Conservation (phyloP, 2,329 filamentous ascomycete genomes). For the Claviceps fusiformis region DNA sequence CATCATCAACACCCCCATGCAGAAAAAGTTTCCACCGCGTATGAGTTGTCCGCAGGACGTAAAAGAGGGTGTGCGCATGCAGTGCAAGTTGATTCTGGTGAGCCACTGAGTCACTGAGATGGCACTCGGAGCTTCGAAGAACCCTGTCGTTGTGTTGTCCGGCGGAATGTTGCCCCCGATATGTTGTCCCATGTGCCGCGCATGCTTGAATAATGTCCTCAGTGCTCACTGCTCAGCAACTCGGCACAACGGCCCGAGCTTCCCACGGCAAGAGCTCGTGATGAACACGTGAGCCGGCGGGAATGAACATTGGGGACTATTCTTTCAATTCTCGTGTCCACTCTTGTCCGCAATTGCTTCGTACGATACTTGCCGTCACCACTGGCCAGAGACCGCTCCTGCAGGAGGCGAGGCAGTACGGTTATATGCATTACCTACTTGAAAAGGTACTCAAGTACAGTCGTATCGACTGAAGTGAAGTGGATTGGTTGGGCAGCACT, state of each 20-base stretch:
- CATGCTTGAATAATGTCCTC: not conserved
- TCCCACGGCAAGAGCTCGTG: not conserved
- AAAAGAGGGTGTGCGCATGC: constrained; percentile 1
- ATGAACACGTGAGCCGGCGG: too few relatives aligned
- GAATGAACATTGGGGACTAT: not conserved
- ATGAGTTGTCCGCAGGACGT: not conserved
- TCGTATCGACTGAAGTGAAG: too few relatives aligned
- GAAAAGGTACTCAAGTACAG: too few relatives aligned
- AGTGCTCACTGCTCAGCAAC: not conserved
- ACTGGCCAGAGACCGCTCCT: not conserved
- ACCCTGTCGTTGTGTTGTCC: constrained; percentile 1
- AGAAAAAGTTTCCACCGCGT: not conserved
- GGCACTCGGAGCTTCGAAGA: constrained; percentile 1
- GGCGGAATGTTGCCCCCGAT: not conserved
- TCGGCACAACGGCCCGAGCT: not conserved
- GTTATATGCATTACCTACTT: not conserved
- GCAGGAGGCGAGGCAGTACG: not conserved
- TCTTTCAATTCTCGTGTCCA: not conserved
- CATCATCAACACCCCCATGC: not conserved
- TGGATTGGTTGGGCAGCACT: too few relatives aligned
- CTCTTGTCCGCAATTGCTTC: too few relatives aligned
- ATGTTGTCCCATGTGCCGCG: not conserved
- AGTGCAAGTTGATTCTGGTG: not conserved
- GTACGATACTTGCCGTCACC: not conserved
- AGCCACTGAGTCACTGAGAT: not conserved